These are phyloP conservation scores for Vaccinium darrowii DNA, from an alignment of 148 eudicot genomes.

Conservation along the genomic window DNA sequence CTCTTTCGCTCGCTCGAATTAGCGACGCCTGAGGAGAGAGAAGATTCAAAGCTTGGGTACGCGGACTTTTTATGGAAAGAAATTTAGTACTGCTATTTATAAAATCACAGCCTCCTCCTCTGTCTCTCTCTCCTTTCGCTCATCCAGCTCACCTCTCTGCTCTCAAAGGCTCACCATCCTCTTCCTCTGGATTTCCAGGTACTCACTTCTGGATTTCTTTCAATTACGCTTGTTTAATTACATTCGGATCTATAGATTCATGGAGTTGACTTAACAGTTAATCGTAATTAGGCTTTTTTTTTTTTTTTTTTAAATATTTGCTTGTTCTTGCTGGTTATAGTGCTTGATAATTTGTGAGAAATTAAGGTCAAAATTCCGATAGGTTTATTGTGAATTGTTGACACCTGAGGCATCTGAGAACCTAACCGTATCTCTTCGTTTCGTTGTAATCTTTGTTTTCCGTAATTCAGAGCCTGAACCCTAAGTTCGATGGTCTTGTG, in stretches of 20 bases:
- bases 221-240: neutral
- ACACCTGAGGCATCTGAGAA: neutral
- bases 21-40: no score
- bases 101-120: neutral
- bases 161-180: neutral
- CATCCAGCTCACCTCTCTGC: neutral
- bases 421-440: neutral
- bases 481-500: neutral
- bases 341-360: neutral
- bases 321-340: neutral
- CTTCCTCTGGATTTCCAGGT: neutral
- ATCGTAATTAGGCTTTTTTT: neutral
- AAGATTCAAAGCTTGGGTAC: neutral
- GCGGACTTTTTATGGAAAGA: neutral
- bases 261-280: neutral
- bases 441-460: neutral
- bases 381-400: neutral
- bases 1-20: no score
- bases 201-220: neutral
- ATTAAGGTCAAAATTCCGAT: neutral
- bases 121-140: conserved; percentile 1
- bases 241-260: conserved; percentile 1
- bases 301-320: neutral
- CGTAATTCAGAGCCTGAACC: neutral
- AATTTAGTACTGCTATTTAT: no score